Evolutionary conservation across 1,284 basidiomycete species (phyloP).

Genomic region (Irpex rosettiformis): DNA sequence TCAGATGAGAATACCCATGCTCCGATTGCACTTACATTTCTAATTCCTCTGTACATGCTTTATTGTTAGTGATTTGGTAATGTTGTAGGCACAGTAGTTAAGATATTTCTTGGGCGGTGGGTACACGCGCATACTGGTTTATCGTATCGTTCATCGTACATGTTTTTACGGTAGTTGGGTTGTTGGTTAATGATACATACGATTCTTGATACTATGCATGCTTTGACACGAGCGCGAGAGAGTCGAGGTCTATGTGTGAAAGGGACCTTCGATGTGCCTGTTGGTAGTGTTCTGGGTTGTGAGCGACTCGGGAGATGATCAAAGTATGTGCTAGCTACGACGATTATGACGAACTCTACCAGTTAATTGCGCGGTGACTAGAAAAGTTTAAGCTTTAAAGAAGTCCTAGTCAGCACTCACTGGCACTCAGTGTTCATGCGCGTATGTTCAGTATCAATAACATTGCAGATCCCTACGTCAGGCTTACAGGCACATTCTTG

Average conservation of each 20-base stretch:
- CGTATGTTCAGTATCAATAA: too few species aligned
- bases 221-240: too few species aligned
- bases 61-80: not conserved
- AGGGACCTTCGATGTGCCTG: not conserved
- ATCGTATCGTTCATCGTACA: not conserved
- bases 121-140: not conserved
- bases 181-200: not conserved
- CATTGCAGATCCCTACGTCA: not conserved
- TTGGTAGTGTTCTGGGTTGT: too few species aligned
- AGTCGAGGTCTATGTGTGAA: not conserved
- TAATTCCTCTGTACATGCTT: not conserved
- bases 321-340: too few species aligned
- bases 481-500: not conserved
- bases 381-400: too few species aligned
- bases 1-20: not conserved
- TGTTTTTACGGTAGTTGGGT: not conserved
- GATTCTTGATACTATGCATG: not conserved
- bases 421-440: too few species aligned
- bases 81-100: too few species aligned
- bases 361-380: too few species aligned
- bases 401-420: too few species aligned
- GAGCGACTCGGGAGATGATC: too few species aligned
- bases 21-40: not conserved
- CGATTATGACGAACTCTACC: not conserved
- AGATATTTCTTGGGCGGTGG: not conserved